phyloP scores from a whole-genome alignment of 768 basidiomycete genomes.

The Lactarius akahatsu region DNA sequence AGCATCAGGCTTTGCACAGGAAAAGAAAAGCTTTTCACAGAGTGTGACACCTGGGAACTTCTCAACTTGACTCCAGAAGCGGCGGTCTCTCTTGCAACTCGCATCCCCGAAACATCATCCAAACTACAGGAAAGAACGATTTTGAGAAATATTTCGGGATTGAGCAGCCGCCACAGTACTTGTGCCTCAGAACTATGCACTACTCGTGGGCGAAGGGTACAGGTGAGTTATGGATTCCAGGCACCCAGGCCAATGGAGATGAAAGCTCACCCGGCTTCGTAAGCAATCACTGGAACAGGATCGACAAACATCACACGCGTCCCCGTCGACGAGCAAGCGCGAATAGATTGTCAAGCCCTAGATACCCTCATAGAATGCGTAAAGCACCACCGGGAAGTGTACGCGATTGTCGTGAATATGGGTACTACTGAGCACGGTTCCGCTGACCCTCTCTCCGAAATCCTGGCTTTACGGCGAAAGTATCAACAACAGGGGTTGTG shows the following conservation, averaged over 20 bases:
- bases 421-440: conserved; percentile 48
- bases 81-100: conserved; percentile 40
- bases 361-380: conserved; percentile 36
- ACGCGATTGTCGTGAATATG: conserved; percentile 44
- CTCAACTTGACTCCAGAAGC: conserved; percentile 40
- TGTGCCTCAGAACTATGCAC: conserved; percentile 39
- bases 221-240: conserved; percentile 34
- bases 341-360: conserved; percentile 37
- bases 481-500: conserved; percentile 37
- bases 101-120: conserved; percentile 39
- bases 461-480: conserved; percentile 39
- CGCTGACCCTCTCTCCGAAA: conserved; percentile 42
- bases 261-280: neutral
- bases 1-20: conserved; percentile 34
- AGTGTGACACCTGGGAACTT: conserved; percentile 42
- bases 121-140: conserved; percentile 39
- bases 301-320: conserved; percentile 40
- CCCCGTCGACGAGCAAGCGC: conserved; percentile 39
- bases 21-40: conserved; percentile 32
- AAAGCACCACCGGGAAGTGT: conserved; percentile 38
- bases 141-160: conserved; percentile 34
- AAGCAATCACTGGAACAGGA: conserved; percentile 47
- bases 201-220: conserved; percentile 51
- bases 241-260: neutral
- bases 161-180: conserved; percentile 31